These are phyloP conservation scores for Miamiensis avidus DNA, from an alignment of 169 alveolate genomes.

Conservation along the genomic window DNA sequence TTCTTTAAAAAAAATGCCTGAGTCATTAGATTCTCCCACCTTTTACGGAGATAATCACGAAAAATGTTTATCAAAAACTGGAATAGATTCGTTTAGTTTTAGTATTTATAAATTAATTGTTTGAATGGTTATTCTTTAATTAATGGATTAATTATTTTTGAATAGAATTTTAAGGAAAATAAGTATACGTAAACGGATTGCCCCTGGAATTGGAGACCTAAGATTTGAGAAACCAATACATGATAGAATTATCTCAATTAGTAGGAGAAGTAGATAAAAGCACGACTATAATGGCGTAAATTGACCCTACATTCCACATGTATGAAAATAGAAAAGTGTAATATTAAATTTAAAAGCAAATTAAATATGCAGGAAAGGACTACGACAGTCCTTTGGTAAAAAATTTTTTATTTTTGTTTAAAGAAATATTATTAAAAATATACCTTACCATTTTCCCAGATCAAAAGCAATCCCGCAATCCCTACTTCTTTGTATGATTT, in stretches of 20 bases:
- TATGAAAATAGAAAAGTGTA: not conserved
- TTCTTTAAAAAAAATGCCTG: not conserved
- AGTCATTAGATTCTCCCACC: not conserved
- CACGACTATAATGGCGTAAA: not conserved
- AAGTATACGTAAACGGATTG: not conserved
- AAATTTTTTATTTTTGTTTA: no score
- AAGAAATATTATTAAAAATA: no score
- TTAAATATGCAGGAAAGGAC: not conserved
- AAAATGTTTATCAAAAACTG: not conserved
- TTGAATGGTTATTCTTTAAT: no score
- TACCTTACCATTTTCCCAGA: not conserved
- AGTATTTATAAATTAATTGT: no score
- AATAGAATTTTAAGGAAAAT: not conserved
- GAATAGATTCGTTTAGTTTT: not conserved
- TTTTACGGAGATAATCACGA: not conserved
- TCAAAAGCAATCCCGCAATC: not conserved
- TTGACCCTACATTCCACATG: not conserved
- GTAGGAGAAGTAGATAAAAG: not conserved
- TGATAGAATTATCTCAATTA: not conserved
- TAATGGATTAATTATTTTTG: no score
- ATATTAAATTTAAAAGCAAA: not conserved
- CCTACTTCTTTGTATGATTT: not conserved
- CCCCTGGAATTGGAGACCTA: not conserved
- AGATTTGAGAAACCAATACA: no score
- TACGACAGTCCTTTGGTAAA: not conserved